phyloP scores from a whole-genome alignment of 2,329 filamentous ascomycete genomes.

The Alternaria dauci region DNA sequence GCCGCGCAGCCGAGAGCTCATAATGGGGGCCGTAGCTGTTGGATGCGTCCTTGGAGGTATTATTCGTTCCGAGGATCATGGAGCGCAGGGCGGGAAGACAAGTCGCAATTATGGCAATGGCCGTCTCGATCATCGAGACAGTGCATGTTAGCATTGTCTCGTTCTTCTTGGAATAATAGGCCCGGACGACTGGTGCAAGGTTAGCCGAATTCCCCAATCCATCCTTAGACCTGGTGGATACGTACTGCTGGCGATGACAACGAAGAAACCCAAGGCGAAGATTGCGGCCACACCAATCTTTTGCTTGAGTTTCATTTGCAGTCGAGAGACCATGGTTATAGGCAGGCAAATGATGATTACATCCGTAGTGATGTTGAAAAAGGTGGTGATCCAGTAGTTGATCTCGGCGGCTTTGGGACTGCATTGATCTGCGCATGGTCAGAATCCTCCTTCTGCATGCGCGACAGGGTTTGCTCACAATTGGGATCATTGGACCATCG shows the following conservation, averaged over 20 bases:
- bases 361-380: slow-evolving; percentile 35
- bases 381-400: slow-evolving; percentile 36
- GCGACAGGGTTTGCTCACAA: slow-evolving; percentile 16
- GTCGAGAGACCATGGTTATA: slow-evolving; percentile 32
- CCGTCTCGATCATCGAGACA: slow-evolving; percentile 36
- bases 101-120: slow-evolving; percentile 53
- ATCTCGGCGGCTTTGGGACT: slow-evolving; percentile 24
- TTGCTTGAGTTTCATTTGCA: slow-evolving; percentile 36
- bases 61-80: slow-evolving; percentile 28
- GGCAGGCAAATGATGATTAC: slow-evolving; percentile 32
- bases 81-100: slow-evolving; percentile 47
- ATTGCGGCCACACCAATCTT: slow-evolving; percentile 32
- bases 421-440: slow-evolving; percentile 29
- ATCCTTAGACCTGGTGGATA: background rate
- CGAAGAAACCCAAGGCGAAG: slow-evolving; percentile 36
- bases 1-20: slow-evolving; percentile 29
- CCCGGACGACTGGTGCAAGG: slow-evolving; percentile 26
- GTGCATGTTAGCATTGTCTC: slow-evolving; percentile 36
- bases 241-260: slow-evolving; percentile 35
- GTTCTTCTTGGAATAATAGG: slow-evolving; percentile 30
- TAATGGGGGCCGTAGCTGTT: slow-evolving; percentile 35
- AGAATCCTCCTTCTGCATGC: slow-evolving; percentile 6
- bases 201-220: slow-evolving; percentile 5
- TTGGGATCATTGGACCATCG: slow-evolving; percentile 33
- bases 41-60: slow-evolving; percentile 25